Conservation (phyloP, 2,329 filamentous ascomycete genomes). For the Penicillium expansum region DNA sequence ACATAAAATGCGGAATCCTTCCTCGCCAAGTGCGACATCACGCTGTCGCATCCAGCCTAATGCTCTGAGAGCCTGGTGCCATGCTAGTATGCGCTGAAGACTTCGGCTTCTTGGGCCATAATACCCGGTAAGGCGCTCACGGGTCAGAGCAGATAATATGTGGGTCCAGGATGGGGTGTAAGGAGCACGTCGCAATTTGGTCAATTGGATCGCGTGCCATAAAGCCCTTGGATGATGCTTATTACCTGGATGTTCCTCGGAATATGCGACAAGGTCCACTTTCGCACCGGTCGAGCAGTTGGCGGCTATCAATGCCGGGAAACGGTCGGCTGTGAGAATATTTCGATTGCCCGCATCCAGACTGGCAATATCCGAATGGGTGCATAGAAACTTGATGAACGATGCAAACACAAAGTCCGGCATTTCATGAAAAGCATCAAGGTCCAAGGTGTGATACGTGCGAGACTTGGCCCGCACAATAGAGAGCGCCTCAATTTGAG, state of each 20-base stretch:
- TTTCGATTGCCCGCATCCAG: constrained; percentile 12
- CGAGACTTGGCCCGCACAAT: constrained; percentile 19
- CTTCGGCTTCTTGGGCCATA: constrained; percentile 21
- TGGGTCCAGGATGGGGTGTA: constrained; percentile 38
- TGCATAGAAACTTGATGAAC: constrained; percentile 45
- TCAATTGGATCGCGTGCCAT: constrained; percentile 38
- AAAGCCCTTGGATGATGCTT: constrained; percentile 29
- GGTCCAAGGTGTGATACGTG: constrained; percentile 14
- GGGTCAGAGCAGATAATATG: constrained; percentile 34
- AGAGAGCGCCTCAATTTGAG: constrained; percentile 32
- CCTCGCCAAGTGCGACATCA: constrained; percentile 30
- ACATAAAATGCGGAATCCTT: constrained; percentile 39
- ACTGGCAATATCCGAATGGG: constrained; percentile 23
- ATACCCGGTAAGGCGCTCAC: constrained; percentile 20
- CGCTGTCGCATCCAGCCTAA: constrained; percentile 35
- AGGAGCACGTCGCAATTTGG: constrained; percentile 29
- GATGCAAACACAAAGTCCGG: constrained; percentile 43
- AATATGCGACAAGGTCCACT: constrained; percentile 23
- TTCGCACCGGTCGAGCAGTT: neutral
- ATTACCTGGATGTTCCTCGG: constrained; percentile 9
- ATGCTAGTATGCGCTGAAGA: constrained; percentile 36
- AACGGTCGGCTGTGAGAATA: constrained; percentile 25
- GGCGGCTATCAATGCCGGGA: constrained; percentile 14
- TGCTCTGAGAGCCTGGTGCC: constrained; percentile 37
- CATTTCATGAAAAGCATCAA: constrained; percentile 27